Evolutionary conservation across 1,284 basidiomycete species (phyloP).

Genomic region (Naganishia albida): DNA sequence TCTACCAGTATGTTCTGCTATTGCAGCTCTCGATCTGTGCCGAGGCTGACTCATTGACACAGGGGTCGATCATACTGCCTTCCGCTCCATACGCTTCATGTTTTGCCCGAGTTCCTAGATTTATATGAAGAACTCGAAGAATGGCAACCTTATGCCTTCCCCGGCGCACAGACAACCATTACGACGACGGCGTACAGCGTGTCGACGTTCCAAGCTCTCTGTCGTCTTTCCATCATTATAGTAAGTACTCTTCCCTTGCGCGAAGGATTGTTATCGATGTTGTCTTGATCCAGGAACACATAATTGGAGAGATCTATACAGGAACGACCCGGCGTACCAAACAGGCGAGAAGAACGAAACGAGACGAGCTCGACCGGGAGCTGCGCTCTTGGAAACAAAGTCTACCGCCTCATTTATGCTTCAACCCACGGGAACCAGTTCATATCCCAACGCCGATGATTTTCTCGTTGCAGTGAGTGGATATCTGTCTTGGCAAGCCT

Average conservation of each 20-base stretch:
- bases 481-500: background rate
- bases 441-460: slow-evolving; percentile 42
- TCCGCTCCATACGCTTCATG: slow-evolving; percentile 38
- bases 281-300: slow-evolving; percentile 33
- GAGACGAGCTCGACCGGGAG: slow-evolving; percentile 33
- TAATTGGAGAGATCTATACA: slow-evolving; percentile 39
- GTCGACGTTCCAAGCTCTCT: slow-evolving; percentile 43
- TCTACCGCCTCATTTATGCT: slow-evolving; percentile 34
- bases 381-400: slow-evolving; percentile 35
- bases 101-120: slow-evolving; percentile 43
- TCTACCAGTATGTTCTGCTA: slow-evolving; percentile 38
- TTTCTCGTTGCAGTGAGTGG: slow-evolving; percentile 42
- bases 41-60: background rate
- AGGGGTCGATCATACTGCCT: slow-evolving; percentile 42
- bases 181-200: slow-evolving; percentile 38
- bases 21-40: background rate
- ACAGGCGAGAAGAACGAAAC: slow-evolving; percentile 34
- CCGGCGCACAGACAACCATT: slow-evolving; percentile 36
- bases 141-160: slow-evolving; percentile 45
- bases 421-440: slow-evolving; percentile 34
- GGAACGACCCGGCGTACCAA: slow-evolving; percentile 31
- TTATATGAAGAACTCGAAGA: slow-evolving; percentile 45
- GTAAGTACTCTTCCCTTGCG: slow-evolving; percentile 33
- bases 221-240: slow-evolving; percentile 43
- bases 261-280: no score